Evolutionary conservation across 768 basidiomycete species (phyloP).

Genomic region (Xerocomellus chrysenteron): DNA sequence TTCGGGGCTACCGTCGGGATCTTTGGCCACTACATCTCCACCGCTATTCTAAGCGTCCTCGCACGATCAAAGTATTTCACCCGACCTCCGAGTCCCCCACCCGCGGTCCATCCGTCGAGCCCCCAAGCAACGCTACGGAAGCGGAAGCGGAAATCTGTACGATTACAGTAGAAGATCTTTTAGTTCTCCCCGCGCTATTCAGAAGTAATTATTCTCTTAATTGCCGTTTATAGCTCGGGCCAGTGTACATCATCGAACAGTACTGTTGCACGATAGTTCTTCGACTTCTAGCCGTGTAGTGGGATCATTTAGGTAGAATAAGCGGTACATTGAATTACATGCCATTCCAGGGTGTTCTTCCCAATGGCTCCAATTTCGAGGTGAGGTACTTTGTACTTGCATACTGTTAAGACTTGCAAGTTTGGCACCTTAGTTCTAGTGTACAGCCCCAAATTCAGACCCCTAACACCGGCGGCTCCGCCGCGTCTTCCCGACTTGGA

Average conservation of each 20-base stretch:
- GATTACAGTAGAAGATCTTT: slow-evolving; percentile 19
- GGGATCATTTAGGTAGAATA: not conserved
- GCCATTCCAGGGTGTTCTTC: too few species aligned
- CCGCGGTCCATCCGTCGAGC: not conserved
- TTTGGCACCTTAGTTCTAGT: not conserved
- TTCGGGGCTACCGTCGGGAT: slow-evolving; percentile 47
- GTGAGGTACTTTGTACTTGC: too few species aligned
- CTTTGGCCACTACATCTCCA: slow-evolving; percentile 30
- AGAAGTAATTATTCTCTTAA: not conserved
- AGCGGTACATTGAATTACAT: too few species aligned
- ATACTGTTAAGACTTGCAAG: too few species aligned
- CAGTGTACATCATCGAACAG: not conserved
- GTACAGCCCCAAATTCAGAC: slow-evolving; percentile 4
- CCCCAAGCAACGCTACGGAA: slow-evolving; percentile 19
- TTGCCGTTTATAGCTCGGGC: not conserved
- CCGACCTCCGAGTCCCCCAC: slow-evolving; percentile 1
- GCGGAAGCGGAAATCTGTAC: slow-evolving; percentile 24
- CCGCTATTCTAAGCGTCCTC: slow-evolving; percentile 9
- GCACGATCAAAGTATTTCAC: slow-evolving; percentile 14
- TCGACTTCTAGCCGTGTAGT: not conserved
- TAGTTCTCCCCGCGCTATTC: not conserved
- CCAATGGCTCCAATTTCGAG: too few species aligned
- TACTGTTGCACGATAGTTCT: not conserved
- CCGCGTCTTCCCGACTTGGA: not conserved
- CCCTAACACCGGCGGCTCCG: slow-evolving; percentile 10